Evolutionary conservation across 345 rosid species (phyloP), one percentile per base, ranked within the genome.

Genomic region (Camelina hispida): DNA sequence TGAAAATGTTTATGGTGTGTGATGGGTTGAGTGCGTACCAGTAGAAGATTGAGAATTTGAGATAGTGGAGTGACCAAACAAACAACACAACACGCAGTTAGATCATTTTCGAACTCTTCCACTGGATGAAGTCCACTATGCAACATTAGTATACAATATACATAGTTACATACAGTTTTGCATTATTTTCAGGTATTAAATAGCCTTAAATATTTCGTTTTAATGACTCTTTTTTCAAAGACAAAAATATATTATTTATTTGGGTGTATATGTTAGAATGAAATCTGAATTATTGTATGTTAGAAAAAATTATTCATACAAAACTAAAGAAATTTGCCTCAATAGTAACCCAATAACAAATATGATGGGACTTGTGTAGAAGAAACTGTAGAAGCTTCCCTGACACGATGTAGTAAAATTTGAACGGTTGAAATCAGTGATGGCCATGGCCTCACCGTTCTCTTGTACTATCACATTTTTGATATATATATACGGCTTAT

Each of bases 401-500:
- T 68, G 79, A 75, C 79, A 75, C 46, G 61, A 14, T 52, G 46
- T 38, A 38, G 46, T 38, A 50, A 48, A 67, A 10, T 75, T 44
- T 59, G 46, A 50, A 67, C 54, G 68, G 78, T 40, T 75, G 54
- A 75, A 51, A 61, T 75, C 73, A 75, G 68, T 60, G 50, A 60
- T 75, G 69, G 79, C 58, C 35, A 46, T n/a, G 47, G n/a, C 47
- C n/a, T 59, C 74, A 68, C 79, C 61, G 23, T 13, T 54, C 30
- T 59, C 53, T 57, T 62, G 62, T 52, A 51, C 42, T 8, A 51
- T 66, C 56, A 20, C 44, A 40, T 14, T 25, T 23, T 23, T 25
- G 2, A 23, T 25, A 3, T 25, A 25, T 28, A 28, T 28, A 28
- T 28, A 28, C 5, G 30, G 5, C 30, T 25, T 25, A 28, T 28